phyloP scores from a whole-genome alignment of 352 stramenopile genomes.

The Globisporangium takayamanum region DNA sequence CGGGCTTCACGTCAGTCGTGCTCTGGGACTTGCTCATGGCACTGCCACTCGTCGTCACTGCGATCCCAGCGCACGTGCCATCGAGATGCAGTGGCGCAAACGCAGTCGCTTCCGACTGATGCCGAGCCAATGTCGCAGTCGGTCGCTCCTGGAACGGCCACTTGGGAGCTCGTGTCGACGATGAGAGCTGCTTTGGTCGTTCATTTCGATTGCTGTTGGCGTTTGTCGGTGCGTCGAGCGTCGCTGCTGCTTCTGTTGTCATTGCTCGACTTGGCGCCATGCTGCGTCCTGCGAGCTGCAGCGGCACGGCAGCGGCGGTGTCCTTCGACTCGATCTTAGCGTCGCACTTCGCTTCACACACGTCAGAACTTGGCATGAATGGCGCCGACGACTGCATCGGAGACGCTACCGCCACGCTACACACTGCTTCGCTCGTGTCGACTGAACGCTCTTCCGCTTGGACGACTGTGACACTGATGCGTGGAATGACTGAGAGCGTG shows the following conservation, averaged over 20 bases:
- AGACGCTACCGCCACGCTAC: neutral
- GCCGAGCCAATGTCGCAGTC: conserved; percentile 1
- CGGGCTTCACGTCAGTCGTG: neutral
- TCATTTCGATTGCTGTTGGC: neutral
- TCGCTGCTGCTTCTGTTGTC: neutral
- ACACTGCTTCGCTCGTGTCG: neutral
- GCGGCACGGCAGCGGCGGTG: too few relatives aligned
- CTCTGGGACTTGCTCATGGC: conserved; percentile 7
- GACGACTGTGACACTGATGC: conserved; percentile 2
- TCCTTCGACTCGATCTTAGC: neutral
- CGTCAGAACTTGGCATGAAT: too few relatives aligned
- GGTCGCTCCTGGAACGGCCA: conserved; percentile 1
- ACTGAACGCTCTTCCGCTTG: neutral
- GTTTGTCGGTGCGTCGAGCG: neutral
- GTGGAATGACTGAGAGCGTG: neutral
- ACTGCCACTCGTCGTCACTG: too few relatives aligned
- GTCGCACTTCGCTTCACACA: too few relatives aligned
- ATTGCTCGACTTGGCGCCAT: neutral
- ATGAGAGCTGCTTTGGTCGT: neutral
- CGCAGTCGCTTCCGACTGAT: neutral
- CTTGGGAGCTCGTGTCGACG: conserved; percentile 1
- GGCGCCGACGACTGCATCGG: too few relatives aligned
- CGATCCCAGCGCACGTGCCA: neutral
- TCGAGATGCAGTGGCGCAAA: conserved; percentile 5
- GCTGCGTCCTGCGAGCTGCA: conserved; percentile 6